Percentiles rank a stretch among this genome's conserved stretches.
phyloP scores from a whole-genome alignment of 2,329 filamentous ascomycete species.

The Neonectria coccinea region DNA sequence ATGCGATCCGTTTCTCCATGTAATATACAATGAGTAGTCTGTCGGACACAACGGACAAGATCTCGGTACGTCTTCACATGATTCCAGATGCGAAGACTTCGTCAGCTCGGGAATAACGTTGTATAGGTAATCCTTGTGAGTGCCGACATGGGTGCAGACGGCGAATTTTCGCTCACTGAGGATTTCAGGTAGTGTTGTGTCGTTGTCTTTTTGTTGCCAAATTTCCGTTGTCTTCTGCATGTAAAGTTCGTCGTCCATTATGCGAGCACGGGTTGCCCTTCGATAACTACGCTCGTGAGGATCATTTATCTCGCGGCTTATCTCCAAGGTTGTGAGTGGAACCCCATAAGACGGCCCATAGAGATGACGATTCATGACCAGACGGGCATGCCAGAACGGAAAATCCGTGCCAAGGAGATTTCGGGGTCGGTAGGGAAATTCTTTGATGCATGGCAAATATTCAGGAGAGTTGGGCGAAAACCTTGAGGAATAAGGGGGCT shows the following conservation, averaged over 20 bases:
- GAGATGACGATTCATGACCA: conserved; percentile 28
- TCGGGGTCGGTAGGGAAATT: neutral
- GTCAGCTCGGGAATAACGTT: conserved; percentile 10
- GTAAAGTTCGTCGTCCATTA: conserved; percentile 19
- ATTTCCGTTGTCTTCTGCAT: neutral
- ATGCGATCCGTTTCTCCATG: too few relatives aligned
- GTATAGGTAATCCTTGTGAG: neutral
- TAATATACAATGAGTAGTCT: conserved; percentile 23
- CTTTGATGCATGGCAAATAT: neutral
- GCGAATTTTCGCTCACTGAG: neutral
- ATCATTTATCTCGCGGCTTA: neutral
- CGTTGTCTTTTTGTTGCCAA: neutral
- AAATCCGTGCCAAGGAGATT: neutral
- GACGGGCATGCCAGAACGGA: neutral
- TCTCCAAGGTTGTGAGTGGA: neutral
- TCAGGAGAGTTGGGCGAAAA: neutral
- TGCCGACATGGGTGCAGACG: neutral
- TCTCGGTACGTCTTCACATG: conserved; percentile 3
- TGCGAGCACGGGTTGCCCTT: neutral
- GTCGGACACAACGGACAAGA: conserved; percentile 25
- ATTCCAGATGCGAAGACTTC: neutral
- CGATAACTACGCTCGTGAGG: neutral
- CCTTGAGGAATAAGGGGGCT: neutral
- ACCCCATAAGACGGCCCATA: conserved; percentile 22
- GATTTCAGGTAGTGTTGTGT: neutral